Conservation (phyloP, 768 basidiomycete species). For the Macrolepiota dolichaula region DNA sequence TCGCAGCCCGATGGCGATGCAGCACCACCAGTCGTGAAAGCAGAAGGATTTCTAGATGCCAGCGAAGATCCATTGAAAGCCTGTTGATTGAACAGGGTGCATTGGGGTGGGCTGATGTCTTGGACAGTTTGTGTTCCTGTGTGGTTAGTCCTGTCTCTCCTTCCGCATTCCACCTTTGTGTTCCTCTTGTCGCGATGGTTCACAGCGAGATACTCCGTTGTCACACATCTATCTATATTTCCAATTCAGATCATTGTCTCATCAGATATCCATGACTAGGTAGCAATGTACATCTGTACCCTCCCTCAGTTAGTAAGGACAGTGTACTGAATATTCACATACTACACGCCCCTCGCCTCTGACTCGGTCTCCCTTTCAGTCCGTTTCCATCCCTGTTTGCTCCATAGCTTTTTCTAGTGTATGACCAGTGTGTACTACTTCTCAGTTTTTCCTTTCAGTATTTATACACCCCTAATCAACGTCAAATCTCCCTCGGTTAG, state of each 20-base stretch:
- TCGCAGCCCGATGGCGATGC: conserved; percentile 52
- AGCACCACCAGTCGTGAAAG: conserved; percentile 48
- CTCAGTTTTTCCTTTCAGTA: neutral
- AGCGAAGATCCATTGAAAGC: conserved; percentile 56
- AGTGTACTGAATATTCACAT: conserved; percentile 13
- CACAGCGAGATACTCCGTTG: neutral
- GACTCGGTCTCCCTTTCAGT: conserved; percentile 7
- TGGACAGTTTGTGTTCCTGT: neutral
- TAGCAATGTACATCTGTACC: conserved; percentile 22
- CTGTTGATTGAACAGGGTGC: conserved; percentile 15
- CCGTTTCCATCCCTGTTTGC: conserved; percentile 6
- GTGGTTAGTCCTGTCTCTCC: neutral
- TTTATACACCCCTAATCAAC: conserved; percentile 38
- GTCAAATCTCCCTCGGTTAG: conserved; percentile 78
- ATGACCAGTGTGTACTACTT: conserved; percentile 6
- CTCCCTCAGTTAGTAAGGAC: conserved; percentile 1
- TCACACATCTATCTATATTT: conserved; percentile 23
- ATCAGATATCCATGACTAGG: conserved; percentile 24
- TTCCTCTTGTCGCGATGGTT: conserved; percentile 15
- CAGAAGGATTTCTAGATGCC: conserved; percentile 62
- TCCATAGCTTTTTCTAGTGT: conserved; percentile 12
- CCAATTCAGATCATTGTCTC: conserved; percentile 18
- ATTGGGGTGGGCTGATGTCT: conserved; percentile 6
- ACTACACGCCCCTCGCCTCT: conserved; percentile 5
- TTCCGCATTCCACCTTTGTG: conserved; percentile 17